phyloP scores from a whole-genome alignment of 2,329 filamentous ascomycete genomes.

The Aciculosporium take region DNA sequence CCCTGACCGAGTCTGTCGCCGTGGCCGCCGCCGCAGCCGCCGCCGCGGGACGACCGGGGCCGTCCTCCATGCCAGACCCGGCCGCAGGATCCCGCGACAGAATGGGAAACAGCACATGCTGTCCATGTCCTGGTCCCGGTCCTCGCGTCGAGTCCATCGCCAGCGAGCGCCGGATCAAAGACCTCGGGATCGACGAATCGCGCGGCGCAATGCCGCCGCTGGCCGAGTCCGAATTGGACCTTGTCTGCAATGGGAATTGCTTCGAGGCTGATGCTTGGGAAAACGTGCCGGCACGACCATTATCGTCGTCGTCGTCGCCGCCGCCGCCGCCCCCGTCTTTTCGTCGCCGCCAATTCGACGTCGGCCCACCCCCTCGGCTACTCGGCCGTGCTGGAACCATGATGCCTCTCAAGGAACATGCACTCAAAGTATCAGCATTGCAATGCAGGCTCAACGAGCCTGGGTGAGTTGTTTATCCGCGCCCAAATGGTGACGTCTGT shows the following conservation, averaged over 20 bases:
- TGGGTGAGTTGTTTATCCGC: neutral
- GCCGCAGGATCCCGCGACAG: conserved; percentile 8
- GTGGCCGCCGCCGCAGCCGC: neutral
- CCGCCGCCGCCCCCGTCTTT: conserved; percentile 5
- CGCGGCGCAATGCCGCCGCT: neutral
- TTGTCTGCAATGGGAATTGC: conserved; percentile 1
- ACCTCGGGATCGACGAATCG: conserved; percentile 1
- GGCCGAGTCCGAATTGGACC: conserved; percentile 6
- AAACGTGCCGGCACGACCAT: conserved; percentile 1
- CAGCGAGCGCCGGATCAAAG: conserved; percentile 5
- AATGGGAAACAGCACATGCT: conserved; percentile 14
- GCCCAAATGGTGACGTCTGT: neutral
- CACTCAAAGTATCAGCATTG: conserved; percentile 14
- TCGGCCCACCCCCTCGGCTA: conserved; percentile 8
- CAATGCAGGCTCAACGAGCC: conserved; percentile 4
- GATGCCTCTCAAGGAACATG: conserved; percentile 6
- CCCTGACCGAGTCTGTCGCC: neutral
- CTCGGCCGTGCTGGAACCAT: conserved; percentile 12
- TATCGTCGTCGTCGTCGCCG: conserved; percentile 2
- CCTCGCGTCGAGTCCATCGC: conserved; percentile 2
- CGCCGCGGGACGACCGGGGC: neutral
- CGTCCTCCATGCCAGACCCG: conserved; percentile 1
- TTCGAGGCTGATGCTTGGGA: neutral
- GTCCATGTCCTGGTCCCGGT: conserved; percentile 1
- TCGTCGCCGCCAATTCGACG: conserved; percentile 6